Conservation (phyloP, 2,329 filamentous ascomycete genomes). For the Coniochaeta hoffmannii region DNA sequence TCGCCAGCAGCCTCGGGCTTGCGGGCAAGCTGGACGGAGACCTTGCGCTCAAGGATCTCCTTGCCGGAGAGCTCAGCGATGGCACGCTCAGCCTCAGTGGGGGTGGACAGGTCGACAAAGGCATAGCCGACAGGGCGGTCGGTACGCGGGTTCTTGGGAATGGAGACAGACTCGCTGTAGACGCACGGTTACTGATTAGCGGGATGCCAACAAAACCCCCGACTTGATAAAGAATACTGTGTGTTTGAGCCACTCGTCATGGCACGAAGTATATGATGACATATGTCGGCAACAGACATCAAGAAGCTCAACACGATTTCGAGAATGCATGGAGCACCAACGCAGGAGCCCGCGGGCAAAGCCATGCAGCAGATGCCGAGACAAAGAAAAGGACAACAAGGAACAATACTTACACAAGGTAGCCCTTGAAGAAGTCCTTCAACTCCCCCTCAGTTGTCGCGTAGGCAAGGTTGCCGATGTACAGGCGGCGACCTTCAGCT, state of each 20-base stretch:
- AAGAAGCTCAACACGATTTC: no score
- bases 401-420: conserved; percentile 78
- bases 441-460: conserved; percentile 99
- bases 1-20: conserved; percentile 85
- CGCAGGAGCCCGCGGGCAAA: neutral
- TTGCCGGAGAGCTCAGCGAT: conserved; percentile 94
- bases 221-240: neutral
- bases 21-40: conserved; percentile 95
- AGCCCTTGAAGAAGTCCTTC: conserved; percentile 99
- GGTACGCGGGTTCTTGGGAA: conserved; percentile 98
- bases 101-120: conserved; percentile 95
- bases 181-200: conserved; percentile 23
- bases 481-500: conserved; percentile 97
- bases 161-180: conserved; percentile 90
- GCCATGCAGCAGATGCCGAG: neutral
- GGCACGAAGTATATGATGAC: neutral
- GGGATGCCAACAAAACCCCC: neutral
- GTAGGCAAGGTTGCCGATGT: conserved; percentile 99
- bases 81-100: conserved; percentile 88
- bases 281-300: conserved; percentile 3
- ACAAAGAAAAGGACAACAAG: neutral
- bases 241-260: neutral
- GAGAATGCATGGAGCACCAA: neutral
- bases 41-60: conserved; percentile 97
- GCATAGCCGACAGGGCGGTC: conserved; percentile 97